Base-by-base conservation (phyloP, 164 flowering plant species). In the Euptelea pleiosperma region DNA sequence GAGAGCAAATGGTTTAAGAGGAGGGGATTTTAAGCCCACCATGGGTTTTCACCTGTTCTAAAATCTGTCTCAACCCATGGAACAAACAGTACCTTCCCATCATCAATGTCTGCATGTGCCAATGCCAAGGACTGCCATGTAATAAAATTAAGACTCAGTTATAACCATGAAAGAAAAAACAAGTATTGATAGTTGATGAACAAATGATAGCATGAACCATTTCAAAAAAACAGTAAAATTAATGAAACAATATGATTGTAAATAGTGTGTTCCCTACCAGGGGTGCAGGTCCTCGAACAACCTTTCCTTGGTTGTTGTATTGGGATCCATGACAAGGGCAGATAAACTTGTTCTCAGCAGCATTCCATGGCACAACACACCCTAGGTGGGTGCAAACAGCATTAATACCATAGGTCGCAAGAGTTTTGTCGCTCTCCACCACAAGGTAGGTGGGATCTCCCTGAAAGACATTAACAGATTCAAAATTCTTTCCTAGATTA, bases 241-340 rank as follows among this genome's bases (percentile, higher is more conserved):
- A 21, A n/a, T 8, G 24, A 21, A 1, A 44, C 1, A 44, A 19
- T 44, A 18, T 44, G 22, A 24, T 19, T 10, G 8, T 10, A 21
- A 29, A 28, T 8, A 36, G 34, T 19, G 0, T 16, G 14, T 25
- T 26, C 33, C 89, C 77, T 73, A 92, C 98, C 83, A 92, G 74
- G 56, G 98, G 98, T 39, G 98, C 98, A 55, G 96, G 97, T 54
- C 96, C 96, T 67, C 93, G 61, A 45, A 89, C 96, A 66, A 89
- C 98, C 56, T 22, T 79, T 49, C 98, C 95, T 80, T 85, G 91
- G 69, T 80, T 76, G 66, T 92, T 87, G 85, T 91, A 89, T 54
- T 91, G 92, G 22, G 96, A 91, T 39, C 98, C 96, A 70, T 89
- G 95, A 89, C 98, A 91, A 1, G 95, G 98, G 62, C 96, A 89